phyloP scores from a whole-genome alignment of 805 yeast species.

The Maudiozyma bulderi region DNA sequence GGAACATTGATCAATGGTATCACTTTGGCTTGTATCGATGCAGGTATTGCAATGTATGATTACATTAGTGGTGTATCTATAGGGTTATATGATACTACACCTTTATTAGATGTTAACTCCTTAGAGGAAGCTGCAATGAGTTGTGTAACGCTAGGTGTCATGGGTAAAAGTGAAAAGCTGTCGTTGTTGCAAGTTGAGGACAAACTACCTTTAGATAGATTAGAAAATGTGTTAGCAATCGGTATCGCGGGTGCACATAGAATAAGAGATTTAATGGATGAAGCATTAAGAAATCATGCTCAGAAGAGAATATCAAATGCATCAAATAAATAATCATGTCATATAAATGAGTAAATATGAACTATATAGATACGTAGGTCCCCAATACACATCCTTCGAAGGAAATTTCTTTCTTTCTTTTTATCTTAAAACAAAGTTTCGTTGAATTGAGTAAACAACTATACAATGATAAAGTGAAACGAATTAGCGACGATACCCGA shows the following conservation, averaged over 20 bases:
- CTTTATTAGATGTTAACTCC: conserved; percentile 72
- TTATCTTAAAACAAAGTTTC: no score
- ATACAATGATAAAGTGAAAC: no score
- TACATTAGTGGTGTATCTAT: conserved; percentile 73
- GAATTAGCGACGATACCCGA: no score
- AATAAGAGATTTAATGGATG: conserved; percentile 77
- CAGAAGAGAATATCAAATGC: conserved; percentile 42
- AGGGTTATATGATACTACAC: conserved; percentile 68
- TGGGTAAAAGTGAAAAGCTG: conserved; percentile 73
- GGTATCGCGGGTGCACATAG: conserved; percentile 84
- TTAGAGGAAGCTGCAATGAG: conserved; percentile 81
- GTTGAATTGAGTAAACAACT: no score
- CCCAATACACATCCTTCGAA: background rate
- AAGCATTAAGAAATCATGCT: conserved; percentile 71
- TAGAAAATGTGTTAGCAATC: conserved; percentile 66
- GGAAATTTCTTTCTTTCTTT: no score
- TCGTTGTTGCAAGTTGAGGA: conserved; percentile 73
- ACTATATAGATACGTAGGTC: background rate
- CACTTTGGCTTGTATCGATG: conserved; percentile 84
- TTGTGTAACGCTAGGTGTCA: conserved; percentile 68
- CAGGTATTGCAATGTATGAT: conserved; percentile 91
- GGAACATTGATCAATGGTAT: conserved; percentile 76
- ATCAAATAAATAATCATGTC: background rate
- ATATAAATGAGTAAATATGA: no score
- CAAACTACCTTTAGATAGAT: conserved; percentile 69